phyloP scores from a whole-genome alignment of 2,329 filamentous ascomycete species.

The Chaetoscypha palmicola region DNA sequence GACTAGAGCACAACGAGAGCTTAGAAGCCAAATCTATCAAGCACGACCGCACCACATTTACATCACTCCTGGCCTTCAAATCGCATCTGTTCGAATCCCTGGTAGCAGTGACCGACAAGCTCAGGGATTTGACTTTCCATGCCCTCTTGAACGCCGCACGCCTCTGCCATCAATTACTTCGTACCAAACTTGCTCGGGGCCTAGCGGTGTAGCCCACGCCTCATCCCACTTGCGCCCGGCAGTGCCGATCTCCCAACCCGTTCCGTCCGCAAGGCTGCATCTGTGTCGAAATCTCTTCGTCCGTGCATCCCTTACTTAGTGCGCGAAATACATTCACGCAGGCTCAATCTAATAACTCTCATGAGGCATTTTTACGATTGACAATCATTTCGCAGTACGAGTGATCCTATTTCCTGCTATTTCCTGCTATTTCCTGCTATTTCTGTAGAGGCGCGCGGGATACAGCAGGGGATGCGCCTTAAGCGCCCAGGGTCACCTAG shows the following conservation, averaged over 20 bases:
- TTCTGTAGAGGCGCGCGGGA: conserved; percentile 14
- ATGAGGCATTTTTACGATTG: background rate
- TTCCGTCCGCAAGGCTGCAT: background rate
- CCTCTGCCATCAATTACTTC: background rate
- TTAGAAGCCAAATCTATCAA: too few relatives aligned
- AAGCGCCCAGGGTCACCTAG: conserved; percentile 15
- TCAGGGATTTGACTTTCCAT: background rate
- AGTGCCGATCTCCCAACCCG: conserved; percentile 8
- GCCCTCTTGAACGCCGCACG: background rate
- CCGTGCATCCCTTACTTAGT: background rate
- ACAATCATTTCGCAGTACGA: too few relatives aligned
- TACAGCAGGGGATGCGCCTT: conserved; percentile 10
- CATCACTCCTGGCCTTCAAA: background rate
- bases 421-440: background rate
- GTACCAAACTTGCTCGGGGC: conserved; percentile 1
- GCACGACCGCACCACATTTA: conserved; percentile 7
- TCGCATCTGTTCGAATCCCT: background rate
- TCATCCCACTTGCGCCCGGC: conserved; percentile 6
- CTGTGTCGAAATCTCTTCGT: background rate
- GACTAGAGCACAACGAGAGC: too few relatives aligned
- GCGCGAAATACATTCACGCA: background rate
- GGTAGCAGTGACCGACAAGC: too few relatives aligned
- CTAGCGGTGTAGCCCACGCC: conserved; percentile 12
- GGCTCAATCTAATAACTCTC: background rate
- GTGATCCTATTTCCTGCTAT: background rate